These are phyloP conservation scores for Alternaria burnsii DNA, from an alignment of 2,329 filamentous ascomycete genomes.

Conservation along the genomic window DNA sequence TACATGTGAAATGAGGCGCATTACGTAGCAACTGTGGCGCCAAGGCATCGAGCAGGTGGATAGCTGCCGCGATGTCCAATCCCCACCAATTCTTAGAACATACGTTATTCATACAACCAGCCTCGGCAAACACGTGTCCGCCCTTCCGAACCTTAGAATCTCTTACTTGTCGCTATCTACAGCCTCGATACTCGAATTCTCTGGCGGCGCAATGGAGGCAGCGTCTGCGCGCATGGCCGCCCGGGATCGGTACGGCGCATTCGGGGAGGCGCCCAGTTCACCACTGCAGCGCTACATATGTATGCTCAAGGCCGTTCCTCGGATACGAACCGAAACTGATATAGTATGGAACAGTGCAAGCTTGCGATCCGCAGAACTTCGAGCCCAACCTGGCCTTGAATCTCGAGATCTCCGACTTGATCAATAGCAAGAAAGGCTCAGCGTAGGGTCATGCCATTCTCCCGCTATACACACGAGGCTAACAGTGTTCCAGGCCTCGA, in stretches of 20 bases:
- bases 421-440: constrained; percentile 97
- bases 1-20: constrained; percentile 16
- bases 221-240: constrained; percentile 94
- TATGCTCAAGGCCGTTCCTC: constrained; percentile 46
- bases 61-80: constrained; percentile 17
- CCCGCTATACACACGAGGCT: constrained; percentile 19
- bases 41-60: constrained; percentile 21
- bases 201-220: constrained; percentile 74
- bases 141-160: not conserved
- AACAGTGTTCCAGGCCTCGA: constrained; percentile 67
- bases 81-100: constrained; percentile 26
- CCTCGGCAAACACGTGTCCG: constrained; percentile 8
- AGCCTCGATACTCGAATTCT: not conserved
- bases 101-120: constrained; percentile 19
- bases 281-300: constrained; percentile 93
- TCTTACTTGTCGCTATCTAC: not conserved
- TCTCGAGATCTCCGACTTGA: constrained; percentile 93
- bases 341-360: constrained; percentile 68
- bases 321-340: constrained; percentile 17
- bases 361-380: constrained; percentile 96
- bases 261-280: constrained; percentile 79
- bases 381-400: constrained; percentile 96
- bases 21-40: constrained; percentile 28
- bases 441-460: constrained; percentile 61
- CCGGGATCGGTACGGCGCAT: constrained; percentile 89